Evolutionary conservation across 371 early-diverging fungal species (phyloP), one percentile per base, ranked within the genome.

Genomic region (Saksenaea oblongispora): DNA sequence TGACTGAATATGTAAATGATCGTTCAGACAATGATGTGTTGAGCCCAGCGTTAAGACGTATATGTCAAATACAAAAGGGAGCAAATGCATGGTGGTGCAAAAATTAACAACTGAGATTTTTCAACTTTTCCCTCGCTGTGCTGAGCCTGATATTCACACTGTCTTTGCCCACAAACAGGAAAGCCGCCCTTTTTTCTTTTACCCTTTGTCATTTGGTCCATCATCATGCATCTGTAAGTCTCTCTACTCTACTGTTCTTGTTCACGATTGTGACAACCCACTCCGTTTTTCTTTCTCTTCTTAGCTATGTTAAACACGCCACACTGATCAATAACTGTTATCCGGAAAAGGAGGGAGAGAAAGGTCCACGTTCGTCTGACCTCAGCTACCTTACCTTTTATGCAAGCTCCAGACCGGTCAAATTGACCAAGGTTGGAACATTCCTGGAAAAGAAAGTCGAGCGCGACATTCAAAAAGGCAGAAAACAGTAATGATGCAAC

Each of bases 301-400:
- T 10, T 60, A 82, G 82, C 65, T 90, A 91, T 68, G 82, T 85
- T 69, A 96, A 95, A 80, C 98, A 97, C 82, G 95, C 93, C 44
- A 84, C 91, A 54, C 89, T 96, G 47, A 86, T 96, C 74, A 93
- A 93, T 74, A 93, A 91, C 61, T 96, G 96, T 71, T 97, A 93
- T 70, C 97, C 97, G 24, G 86, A 86, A 26, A 85, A 87, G 64
- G 84, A 93, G 17, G 93, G 89, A 11, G 94, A 90, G 59, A 85
- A 85, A n/a, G 87, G 86, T 5, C 92, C 98, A 37, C 87, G 87
- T 67, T 85, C 92, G 37, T 90, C 88, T 59, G 92, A 93, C 68
- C 88, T 96, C 10, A 95, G 96, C 18, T 91, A 93, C 65, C 82
- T 97, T 35, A 84, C 91, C 34, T 96, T 91, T 78, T 97, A 97